Evolutionary conservation across 768 basidiomycete species (phyloP).

Genomic region (Tulasnella sp.): DNA sequence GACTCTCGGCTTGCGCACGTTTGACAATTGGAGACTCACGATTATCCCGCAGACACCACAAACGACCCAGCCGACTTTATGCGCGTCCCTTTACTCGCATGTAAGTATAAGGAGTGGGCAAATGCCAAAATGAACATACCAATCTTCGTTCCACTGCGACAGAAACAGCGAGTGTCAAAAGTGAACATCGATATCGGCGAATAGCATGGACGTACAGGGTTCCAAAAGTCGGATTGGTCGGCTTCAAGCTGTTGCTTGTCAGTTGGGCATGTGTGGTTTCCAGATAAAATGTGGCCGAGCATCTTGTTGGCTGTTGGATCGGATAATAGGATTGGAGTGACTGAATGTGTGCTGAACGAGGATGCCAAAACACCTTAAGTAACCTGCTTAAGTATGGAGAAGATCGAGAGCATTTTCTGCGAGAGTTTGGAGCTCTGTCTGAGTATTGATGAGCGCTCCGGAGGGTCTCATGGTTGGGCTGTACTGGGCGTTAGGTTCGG

Average conservation of each 20-base stretch:
- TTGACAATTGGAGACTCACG: too few relatives aligned
- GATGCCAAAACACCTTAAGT: neutral
- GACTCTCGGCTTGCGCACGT: too few relatives aligned
- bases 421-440: neutral
- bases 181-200: neutral
- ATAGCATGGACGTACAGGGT: neutral
- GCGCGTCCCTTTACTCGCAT: neutral
- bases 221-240: neutral
- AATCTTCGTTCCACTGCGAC: neutral
- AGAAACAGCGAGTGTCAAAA: neutral
- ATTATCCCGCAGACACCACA: neutral
- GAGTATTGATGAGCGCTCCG: neutral
- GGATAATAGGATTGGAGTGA: neutral
- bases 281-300: neutral
- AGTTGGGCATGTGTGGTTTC: neutral
- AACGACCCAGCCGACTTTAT: neutral
- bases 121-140: neutral
- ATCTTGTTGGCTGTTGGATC: neutral
- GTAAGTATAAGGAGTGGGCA: neutral
- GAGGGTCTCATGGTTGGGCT: neutral
- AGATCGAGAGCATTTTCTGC: neutral
- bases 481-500: neutral
- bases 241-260: neutral
- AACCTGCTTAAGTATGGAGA: neutral
- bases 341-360: neutral